phyloP scores from a whole-genome alignment of 306 rosid genomes.

The Heteromeles arbutifolia region DNA sequence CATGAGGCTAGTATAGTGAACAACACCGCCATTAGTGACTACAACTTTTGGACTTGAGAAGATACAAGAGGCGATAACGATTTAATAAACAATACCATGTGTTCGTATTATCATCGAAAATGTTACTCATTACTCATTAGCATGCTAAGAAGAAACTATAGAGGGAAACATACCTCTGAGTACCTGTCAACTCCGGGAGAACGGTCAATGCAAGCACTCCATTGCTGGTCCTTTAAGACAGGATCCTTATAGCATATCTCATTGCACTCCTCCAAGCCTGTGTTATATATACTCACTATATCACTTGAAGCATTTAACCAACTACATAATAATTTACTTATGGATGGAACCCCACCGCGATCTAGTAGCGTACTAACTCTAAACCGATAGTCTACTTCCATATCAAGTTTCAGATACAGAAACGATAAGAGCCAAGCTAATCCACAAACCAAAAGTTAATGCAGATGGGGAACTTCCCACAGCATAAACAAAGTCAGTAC shows the following conservation, averaged over 20 bases:
- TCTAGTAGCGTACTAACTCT: background rate
- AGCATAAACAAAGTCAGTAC: background rate
- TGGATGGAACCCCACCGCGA: background rate
- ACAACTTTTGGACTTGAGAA: background rate
- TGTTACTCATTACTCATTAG: background rate
- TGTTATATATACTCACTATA: background rate
- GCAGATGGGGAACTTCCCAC: background rate
- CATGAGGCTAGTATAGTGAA: background rate
- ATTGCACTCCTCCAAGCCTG: conserved; percentile 74
- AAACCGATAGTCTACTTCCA: background rate
- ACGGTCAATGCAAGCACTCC: conserved; percentile 95
- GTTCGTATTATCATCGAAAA: background rate
- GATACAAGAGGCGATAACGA: background rate
- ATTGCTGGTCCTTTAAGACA: conserved; percentile 73
- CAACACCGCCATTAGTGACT: background rate
- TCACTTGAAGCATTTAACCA: background rate
- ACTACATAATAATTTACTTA: background rate
- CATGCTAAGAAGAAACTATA: background rate
- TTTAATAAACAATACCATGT: background rate
- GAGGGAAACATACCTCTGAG: conserved; percentile 51
- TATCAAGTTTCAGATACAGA: background rate
- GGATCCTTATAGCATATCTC: conserved; percentile 92
- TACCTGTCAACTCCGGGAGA: conserved; percentile 76
- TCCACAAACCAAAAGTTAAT: background rate
- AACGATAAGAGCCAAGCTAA: background rate